These are phyloP conservation scores for Fraxinus platypoda DNA, from an alignment of 305 asterid species.

Conservation along the genomic window DNA sequence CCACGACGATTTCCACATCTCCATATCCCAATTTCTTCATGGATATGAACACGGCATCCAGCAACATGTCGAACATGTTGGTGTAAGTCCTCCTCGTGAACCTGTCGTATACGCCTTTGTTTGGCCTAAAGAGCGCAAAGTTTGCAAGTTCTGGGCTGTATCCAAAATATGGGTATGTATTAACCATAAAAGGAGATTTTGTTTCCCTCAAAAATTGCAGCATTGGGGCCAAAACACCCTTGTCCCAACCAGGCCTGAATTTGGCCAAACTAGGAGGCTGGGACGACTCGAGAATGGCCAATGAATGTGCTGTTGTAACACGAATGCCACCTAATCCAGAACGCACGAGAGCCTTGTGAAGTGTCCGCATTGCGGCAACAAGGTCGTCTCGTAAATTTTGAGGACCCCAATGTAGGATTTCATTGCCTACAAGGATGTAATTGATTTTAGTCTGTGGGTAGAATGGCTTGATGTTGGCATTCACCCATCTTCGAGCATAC, in stretches of 20 bases:
- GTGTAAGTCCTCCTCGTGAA: constrained; percentile 41
- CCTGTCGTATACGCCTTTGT: constrained; percentile 39
- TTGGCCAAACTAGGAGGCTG: constrained; percentile 64
- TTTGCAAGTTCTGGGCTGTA: constrained; percentile 37
- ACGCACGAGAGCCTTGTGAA: constrained; percentile 48
- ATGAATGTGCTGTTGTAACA: constrained; percentile 74
- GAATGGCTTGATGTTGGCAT: constrained; percentile 53
- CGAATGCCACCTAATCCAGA: constrained; percentile 39
- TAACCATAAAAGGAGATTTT: constrained; percentile 72
- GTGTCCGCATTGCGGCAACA: constrained; percentile 59
- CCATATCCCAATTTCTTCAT: constrained; percentile 67
- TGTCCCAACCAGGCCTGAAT: constrained; percentile 79
- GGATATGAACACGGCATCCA: constrained; percentile 63
- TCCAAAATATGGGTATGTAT: constrained; percentile 82
- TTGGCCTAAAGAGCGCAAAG: constrained; percentile 39
- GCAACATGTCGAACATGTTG: constrained; percentile 64
- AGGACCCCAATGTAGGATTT: constrained; percentile 84
- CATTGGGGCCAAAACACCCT: constrained; percentile 56
- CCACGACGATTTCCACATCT: constrained; percentile 63
- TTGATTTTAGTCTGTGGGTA: constrained; percentile 61
- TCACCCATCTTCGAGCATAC: constrained; percentile 50
- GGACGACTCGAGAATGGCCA: constrained; percentile 57
- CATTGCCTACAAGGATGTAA: constrained; percentile 73
- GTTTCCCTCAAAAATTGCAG: constrained; percentile 60
- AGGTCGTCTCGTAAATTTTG: constrained; percentile 54